phyloP scores from a whole-genome alignment of 2,329 filamentous ascomycete genomes.

The Fusarium sp. region DNA sequence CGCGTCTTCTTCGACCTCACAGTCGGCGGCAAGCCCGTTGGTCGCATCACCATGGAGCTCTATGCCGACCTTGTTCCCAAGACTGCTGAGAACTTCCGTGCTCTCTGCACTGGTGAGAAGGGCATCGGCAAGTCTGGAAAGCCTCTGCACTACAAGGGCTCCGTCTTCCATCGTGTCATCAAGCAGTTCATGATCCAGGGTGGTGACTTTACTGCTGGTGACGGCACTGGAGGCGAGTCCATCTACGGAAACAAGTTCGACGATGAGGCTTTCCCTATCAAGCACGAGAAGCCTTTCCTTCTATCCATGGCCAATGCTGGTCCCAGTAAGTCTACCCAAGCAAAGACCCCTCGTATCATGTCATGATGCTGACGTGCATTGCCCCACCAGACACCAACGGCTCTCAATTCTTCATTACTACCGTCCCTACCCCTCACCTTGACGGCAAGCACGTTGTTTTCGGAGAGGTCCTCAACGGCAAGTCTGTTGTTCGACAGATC shows the following conservation, averaged over 20 bases:
- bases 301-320: slow-evolving; percentile 99
- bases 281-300: slow-evolving; percentile 93
- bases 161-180: slow-evolving; percentile 94
- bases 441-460: slow-evolving; percentile 98
- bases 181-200: slow-evolving; percentile 97
- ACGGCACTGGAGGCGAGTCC: slow-evolving; percentile 95
- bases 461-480: slow-evolving; percentile 91
- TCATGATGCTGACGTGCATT: slow-evolving; percentile 19
- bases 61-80: slow-evolving; percentile 83
- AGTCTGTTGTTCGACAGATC: slow-evolving; percentile 88
- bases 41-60: slow-evolving; percentile 88
- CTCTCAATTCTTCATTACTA: slow-evolving; percentile 98
- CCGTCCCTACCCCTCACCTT: slow-evolving; percentile 91
- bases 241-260: slow-evolving; percentile 98
- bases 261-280: slow-evolving; percentile 92
- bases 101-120: slow-evolving; percentile 95
- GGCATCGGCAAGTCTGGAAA: slow-evolving; percentile 83
- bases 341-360: neutral
- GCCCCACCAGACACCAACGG: slow-evolving; percentile 81
- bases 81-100: slow-evolving; percentile 96
- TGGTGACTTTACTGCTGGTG: slow-evolving; percentile 94
- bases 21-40: slow-evolving; percentile 77
- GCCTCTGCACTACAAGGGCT: slow-evolving; percentile 92
- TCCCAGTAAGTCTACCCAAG: slow-evolving; percentile 68
- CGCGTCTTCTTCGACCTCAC: slow-evolving; percentile 95